phyloP scores from a whole-genome alignment of 768 basidiomycete genomes.

The Phaeolepiota aurea region DNA sequence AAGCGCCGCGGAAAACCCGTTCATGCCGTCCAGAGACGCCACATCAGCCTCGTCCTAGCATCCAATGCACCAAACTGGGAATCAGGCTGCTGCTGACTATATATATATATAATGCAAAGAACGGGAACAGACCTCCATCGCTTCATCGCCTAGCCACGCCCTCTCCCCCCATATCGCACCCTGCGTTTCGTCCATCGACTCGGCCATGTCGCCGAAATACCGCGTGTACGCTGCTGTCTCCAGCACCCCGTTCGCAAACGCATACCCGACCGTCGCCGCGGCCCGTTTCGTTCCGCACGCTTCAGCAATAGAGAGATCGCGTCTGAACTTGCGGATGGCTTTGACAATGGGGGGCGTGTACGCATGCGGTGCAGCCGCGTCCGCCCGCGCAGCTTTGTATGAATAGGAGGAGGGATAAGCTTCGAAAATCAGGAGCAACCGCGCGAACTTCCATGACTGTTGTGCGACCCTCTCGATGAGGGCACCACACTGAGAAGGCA shows the following conservation, averaged over 20 bases:
- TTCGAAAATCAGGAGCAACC: constrained; percentile 56
- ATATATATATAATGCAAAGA: background rate
- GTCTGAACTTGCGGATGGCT: constrained; percentile 57
- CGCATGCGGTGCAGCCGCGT: constrained; percentile 24
- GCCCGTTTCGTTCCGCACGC: constrained; percentile 44
- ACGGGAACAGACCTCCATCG: constrained; percentile 32
- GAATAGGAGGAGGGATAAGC: constrained; percentile 46
- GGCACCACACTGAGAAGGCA: constrained; percentile 41
- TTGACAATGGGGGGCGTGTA: constrained; percentile 65
- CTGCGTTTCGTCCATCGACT: constrained; percentile 29
- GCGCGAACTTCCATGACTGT: constrained; percentile 56
- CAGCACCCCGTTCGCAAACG: constrained; percentile 52
- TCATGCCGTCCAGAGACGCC: constrained; percentile 52
- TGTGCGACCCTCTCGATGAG: constrained; percentile 34
- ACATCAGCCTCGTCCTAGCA: constrained; percentile 55
- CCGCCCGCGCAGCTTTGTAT: constrained; percentile 12
- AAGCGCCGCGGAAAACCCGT: constrained; percentile 58
- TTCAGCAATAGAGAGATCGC: constrained; percentile 55
- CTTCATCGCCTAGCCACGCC: constrained; percentile 53
- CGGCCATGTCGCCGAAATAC: constrained; percentile 50
- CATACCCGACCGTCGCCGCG: constrained; percentile 37
- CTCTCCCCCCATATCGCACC: constrained; percentile 52
- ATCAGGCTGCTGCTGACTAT: no score
- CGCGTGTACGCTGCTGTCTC: constrained; percentile 52
- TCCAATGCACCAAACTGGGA: background rate